Percentiles rank a stretch among this genome's conserved stretches.
Conservation (phyloP, 2,329 filamentous ascomycete species). For the Ceratocystis smalleyi region DNA sequence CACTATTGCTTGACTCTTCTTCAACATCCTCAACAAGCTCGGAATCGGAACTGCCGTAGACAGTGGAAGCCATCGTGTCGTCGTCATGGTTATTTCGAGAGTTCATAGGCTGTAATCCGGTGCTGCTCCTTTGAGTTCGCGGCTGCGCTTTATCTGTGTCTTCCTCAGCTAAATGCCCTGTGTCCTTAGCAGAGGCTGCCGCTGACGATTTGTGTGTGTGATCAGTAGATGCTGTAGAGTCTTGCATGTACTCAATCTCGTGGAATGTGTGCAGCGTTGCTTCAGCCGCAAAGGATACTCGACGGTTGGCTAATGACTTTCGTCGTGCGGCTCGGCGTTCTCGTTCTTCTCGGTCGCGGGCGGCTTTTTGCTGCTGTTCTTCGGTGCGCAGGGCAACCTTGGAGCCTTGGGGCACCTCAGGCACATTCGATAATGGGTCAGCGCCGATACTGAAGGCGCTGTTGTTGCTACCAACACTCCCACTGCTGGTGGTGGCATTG, state of each 20-base stretch:
- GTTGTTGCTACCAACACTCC: not conserved
- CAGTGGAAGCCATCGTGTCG: conserved; percentile 57
- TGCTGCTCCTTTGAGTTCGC: conserved; percentile 42
- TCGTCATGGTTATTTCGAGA: conserved; percentile 52
- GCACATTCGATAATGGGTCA: conserved; percentile 15
- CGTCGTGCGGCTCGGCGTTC: conserved; percentile 74
- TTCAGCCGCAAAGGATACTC: conserved; percentile 94
- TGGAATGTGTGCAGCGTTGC: conserved; percentile 96
- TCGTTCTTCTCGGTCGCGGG: conserved; percentile 52
- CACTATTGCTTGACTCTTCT: conserved; percentile 34
- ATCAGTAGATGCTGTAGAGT: conserved; percentile 69
- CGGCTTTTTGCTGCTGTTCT: conserved; percentile 54
- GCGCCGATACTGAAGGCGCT: conserved; percentile 11
- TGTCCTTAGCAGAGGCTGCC: not conserved
- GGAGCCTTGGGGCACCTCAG: conserved; percentile 23
- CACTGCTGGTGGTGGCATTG: not conserved
- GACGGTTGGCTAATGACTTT: conserved; percentile 81
- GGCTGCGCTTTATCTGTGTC: conserved; percentile 27
- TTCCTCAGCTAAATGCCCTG: not conserved
- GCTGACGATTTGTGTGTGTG: conserved; percentile 40
- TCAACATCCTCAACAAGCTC: conserved; percentile 36
- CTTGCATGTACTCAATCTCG: conserved; percentile 74
- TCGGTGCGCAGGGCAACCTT: conserved; percentile 52
- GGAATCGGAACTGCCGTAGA: conserved; percentile 51
- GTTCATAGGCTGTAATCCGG: conserved; percentile 34